Base-by-base conservation (phyloP, 1,284 basidiomycete genomes). In the Apiotrichum domesticum region DNA sequence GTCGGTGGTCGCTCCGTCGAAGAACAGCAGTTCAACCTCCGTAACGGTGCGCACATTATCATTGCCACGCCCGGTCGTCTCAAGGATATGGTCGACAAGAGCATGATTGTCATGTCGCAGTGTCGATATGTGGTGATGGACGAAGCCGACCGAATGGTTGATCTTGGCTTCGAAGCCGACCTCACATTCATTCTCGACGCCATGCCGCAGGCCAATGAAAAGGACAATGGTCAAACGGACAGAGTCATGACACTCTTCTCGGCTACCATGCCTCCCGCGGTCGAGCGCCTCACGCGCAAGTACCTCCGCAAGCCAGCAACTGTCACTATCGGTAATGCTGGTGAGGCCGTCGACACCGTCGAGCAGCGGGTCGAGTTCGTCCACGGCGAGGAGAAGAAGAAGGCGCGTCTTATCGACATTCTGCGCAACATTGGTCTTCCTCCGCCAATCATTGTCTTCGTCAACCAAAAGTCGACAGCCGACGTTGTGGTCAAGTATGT, bases 91-190 rank as follows among this genome's bases (percentile, higher is more conserved):
- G 87, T 98, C 59, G 95, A 98, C 77, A 85, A 93, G 48, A 91
- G 90, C 72, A 90, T 98, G 49, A 81, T 98, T 39, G 94, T 98
- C 40, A 83, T 99, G 51, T 87, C 87, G 4, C 95, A 98, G 77
- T 98, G 95, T 76, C 90, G 90, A 1, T 98, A 98, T 72, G 86
- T 98, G 52, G 94, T 98, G 62, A 95, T 98, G 92, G 96, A 98
- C 76, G 95, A 99, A 80, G 96, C 96, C 15, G 95, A 99, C 76
- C 85, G 94, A 55, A 98, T 98, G 95, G 92, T 98, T 56, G 87
- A 96, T 70, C 85, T 98, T 35, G 96, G 96, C 9, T 98, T 98
- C 75, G 96, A 98, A 75, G 84, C 83, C 13, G 92, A 95, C 72
- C 79, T 99, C 51, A 92, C 89, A 42, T 97, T 91, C 73, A 98